Base-by-base conservation (phyloP, 2,329 filamentous ascomycete species). In the Emericellopsis cladophorae region DNA sequence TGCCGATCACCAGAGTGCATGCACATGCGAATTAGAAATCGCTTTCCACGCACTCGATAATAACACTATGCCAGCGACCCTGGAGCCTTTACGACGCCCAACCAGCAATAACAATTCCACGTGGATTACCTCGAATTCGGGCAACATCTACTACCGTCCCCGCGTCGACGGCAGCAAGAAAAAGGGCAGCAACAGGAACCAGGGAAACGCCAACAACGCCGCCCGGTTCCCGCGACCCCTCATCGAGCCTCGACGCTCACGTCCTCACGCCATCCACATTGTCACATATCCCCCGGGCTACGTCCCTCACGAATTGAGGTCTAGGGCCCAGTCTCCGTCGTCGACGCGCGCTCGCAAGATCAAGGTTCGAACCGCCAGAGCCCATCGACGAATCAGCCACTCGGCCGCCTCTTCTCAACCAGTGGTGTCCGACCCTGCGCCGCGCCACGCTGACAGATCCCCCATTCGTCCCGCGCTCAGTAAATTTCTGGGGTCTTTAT, bases 261-360 rank as follows among this genome's bases (percentile, higher is more conserved):
- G 62, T 31, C 61, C 61, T 10, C 61, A 65, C 47, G 55, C 62
- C 31, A 65, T 65, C 42, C 61, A 65, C 52, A 61, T 65, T 40
- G 48, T 64, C 45, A 64, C 60, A 23, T 65, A 60, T 41, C 62
- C 62, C 4, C 50, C 61, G 2, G 62, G 62, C 40, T 65, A 65
- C 51, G 55, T 69, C 21, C 67, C 67, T 15, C 58, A 59, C 43
- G 67, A 71, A 43, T 49, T 70, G 36, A 61, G 65, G 48, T 51
- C 55, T 4, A 44, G 43, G 60, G 3, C 26, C 26, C 26, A 29
- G 26, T 29, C 26, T 9, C 47, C 64, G 54, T 44, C 44, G 38
- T 38, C 42, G 7, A 31, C 45, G 24, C 42, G 41, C n/a, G 31
- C 39, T 31, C 38, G 40, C 35, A 40, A 42, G 40, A 34, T 41